Evolutionary conservation across 2,329 filamentous ascomycete species (phyloP).

Genomic region (Apiospora arundinis): DNA sequence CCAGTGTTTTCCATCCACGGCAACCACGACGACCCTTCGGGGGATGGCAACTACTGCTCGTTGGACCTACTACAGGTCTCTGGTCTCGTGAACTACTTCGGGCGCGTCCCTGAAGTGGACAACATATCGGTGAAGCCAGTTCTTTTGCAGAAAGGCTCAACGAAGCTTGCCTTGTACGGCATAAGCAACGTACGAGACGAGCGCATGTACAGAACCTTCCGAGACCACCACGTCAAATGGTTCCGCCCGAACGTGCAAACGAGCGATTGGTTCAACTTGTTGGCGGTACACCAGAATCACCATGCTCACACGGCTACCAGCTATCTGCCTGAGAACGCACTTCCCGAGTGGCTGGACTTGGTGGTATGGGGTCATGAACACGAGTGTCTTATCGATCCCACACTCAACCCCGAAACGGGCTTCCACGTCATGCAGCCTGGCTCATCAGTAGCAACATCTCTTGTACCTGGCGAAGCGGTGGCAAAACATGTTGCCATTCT

Average conservation of each 20-base stretch:
- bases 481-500: constrained; percentile 90
- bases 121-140: constrained; percentile 93
- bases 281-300: constrained; percentile 96
- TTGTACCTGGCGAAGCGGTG: constrained; percentile 88
- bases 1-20: constrained; percentile 98
- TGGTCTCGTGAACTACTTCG: constrained; percentile 94
- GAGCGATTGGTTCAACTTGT: constrained; percentile 92
- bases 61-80: constrained; percentile 90
- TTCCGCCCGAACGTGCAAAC: constrained; percentile 82
- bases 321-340: constrained; percentile 92
- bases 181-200: constrained; percentile 97
- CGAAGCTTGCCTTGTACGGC: constrained; percentile 91
- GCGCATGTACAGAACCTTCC: constrained; percentile 89
- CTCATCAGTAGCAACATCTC: constrained; percentile 92
- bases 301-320: constrained; percentile 88
- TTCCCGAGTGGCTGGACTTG: constrained; percentile 89
- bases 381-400: constrained; percentile 89
- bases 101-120: constrained; percentile 87
- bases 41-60: constrained; percentile 89
- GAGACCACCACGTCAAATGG: constrained; percentile 93
- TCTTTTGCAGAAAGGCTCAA: constrained; percentile 88
- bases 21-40: constrained; percentile 98
- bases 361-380: constrained; percentile 98
- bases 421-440: constrained; percentile 98
- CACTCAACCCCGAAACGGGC: constrained; percentile 81